Percentiles rank a stretch among this genome's conserved stretches.
Conservation (phyloP, 306 rosid species). For the Vigna hirtella region DNA sequence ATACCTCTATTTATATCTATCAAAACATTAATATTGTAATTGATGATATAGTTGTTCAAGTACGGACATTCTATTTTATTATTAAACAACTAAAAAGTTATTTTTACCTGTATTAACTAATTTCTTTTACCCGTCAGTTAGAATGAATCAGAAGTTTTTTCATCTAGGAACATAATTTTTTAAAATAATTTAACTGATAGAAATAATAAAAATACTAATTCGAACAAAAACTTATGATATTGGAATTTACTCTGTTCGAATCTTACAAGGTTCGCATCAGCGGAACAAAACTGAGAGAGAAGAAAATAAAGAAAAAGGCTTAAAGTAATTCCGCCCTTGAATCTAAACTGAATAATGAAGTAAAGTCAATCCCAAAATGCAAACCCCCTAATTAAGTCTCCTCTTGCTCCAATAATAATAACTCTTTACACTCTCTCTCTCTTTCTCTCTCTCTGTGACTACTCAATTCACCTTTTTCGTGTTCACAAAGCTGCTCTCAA, state of each 20-base stretch:
- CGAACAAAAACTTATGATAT: not conserved
- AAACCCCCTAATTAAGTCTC: slow-evolving; percentile 18
- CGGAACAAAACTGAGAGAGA: not conserved
- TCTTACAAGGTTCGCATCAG: not conserved
- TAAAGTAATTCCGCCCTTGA: slow-evolving; percentile 11
- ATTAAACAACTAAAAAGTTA: too few relatives aligned
- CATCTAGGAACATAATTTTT: too few relatives aligned
- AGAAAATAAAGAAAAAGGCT: not conserved
- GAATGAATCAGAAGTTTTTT: too few relatives aligned
- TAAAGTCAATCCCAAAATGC: not conserved
- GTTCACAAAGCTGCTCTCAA: slow-evolving; percentile 39
- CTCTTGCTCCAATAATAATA: slow-evolving; percentile 1
- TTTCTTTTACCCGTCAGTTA: too few relatives aligned
- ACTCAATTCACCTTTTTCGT: slow-evolving; percentile 40
- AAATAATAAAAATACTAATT: too few relatives aligned
- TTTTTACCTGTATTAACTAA: too few relatives aligned
- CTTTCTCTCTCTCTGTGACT: not conserved
- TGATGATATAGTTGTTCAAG: too few relatives aligned
- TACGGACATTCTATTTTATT: too few relatives aligned
- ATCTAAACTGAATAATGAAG: slow-evolving; percentile 1
- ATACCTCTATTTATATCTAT: too few relatives aligned
- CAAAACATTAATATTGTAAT: too few relatives aligned
- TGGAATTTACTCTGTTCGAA: not conserved
- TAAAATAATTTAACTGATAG: too few relatives aligned
- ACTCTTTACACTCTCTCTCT: slow-evolving; percentile 1